Evolutionary conservation across 805 yeast genomes (phyloP).

Genomic region (Schizosaccharomyces japonicus): DNA sequence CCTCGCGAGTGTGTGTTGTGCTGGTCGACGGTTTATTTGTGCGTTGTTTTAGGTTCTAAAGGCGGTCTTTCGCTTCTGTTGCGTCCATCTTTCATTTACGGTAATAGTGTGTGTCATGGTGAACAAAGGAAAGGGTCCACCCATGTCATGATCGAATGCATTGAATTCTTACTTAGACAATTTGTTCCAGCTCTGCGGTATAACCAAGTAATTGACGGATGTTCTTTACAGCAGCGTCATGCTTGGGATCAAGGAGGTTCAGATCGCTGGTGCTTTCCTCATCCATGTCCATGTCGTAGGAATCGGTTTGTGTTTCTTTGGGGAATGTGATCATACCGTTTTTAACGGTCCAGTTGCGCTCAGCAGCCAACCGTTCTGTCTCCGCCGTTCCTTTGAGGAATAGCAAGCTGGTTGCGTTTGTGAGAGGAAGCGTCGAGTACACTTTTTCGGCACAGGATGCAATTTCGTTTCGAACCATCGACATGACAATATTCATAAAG

Average conservation of each 20-base stretch:
- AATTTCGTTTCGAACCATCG: conserved; percentile 66
- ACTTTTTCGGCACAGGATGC: conserved; percentile 63
- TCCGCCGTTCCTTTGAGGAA: conserved; percentile 39
- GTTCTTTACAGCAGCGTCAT: not conserved
- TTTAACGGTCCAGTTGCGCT: conserved; percentile 35
- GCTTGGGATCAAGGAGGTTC: not conserved
- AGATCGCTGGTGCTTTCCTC: not conserved
- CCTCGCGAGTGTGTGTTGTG: too few relatives aligned
- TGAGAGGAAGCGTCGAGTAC: conserved; percentile 49
- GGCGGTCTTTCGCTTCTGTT: too few relatives aligned
- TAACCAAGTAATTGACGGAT: not conserved
- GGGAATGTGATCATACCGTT: conserved; percentile 22
- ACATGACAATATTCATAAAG: conserved; percentile 15
- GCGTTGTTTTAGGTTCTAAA: too few relatives aligned
- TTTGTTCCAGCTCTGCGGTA: conserved; percentile 2
- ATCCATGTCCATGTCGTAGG: conserved; percentile 18
- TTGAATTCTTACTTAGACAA: conserved; percentile 2
- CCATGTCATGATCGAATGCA: too few relatives aligned
- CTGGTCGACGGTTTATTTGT: too few relatives aligned
- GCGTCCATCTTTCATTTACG: too few relatives aligned
- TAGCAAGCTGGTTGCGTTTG: conserved; percentile 59
- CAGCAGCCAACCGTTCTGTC: conserved; percentile 29
- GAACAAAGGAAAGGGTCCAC: too few relatives aligned
- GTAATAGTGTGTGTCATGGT: too few relatives aligned
- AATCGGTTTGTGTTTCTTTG: conserved; percentile 13